Base-by-base conservation (phyloP, 331 rosid genomes). In the Ulmus americana region DNA sequence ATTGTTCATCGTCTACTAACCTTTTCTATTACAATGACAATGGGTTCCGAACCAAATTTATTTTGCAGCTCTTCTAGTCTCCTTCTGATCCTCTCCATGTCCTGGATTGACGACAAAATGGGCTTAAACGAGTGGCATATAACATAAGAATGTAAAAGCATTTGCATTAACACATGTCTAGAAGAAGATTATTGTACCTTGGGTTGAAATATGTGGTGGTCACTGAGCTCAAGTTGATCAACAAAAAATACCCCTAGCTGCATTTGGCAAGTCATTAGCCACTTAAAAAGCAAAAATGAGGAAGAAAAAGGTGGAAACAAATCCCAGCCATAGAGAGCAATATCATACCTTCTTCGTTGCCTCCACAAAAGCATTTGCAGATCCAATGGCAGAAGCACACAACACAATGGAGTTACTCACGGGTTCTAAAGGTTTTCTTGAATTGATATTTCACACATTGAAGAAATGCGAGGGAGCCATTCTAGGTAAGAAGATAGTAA, bases 341-440 rank as follows among this genome's bases (percentile, higher is more conserved):
- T 58, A 35, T 18, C 63, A 42, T 80, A 88, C 96, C 96, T 85
- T 82, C 74, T 75, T 82, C 52, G 85, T 73, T 45, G 70, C 84
- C 81, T 68, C 77, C 74, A 80, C 95, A 79, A 92, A 86, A 65
- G 96, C 65, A 51, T 80, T 81, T 5, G 98, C 84, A 73, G 96
- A 92, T 70, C 86, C 98, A 74, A 92, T 77, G 64, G 95, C 95
- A 55, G 96, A 86, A 63, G 86, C 79, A 1, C 97, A 91, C 69
- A 88, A 74, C 69, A 83, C 67, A 51, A 68, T 40, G 46, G 81
- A 78, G 54, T 77, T 52, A 14, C 53, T 58, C 68, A 89, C 75
- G 80, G 65, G 76, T 56, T 52, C 70, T 76, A 92, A 53, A 9
- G 84, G 63, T 69, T 83, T 67, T 70, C 63, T 75, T 61, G 80